These are phyloP conservation scores for Rhodamnia rubescens DNA, from an alignment of 345 rosid species.

Conservation along the genomic window DNA sequence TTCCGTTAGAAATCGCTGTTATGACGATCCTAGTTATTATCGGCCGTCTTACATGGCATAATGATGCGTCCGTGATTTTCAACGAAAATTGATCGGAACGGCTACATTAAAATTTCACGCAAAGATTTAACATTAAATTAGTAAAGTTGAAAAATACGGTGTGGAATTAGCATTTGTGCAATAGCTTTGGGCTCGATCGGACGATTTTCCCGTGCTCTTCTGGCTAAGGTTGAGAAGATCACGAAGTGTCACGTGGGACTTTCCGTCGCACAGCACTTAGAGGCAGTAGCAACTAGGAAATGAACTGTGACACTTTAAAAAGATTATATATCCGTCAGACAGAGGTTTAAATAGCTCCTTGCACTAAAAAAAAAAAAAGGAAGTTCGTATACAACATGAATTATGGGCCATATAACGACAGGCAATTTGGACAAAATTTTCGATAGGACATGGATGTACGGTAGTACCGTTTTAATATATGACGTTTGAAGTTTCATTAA, in stretches of 20 bases:
- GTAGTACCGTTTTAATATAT: neutral
- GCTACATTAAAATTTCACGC: accelerated
- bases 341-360: neutral
- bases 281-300: neutral
- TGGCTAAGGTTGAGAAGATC: neutral
- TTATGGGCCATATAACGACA: neutral
- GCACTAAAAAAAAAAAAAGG: neutral
- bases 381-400: neutral
- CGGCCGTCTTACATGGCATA: too few species aligned
- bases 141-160: neutral
- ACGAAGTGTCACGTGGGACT: neutral
- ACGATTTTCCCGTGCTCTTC: neutral
- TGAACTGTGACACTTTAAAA: neutral
- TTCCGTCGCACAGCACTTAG: neutral
- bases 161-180: neutral
- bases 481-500: too few species aligned
- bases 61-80: neutral
- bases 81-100: neutral
- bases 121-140: neutral
- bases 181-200: neutral
- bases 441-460: neutral
- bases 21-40: too few species aligned
- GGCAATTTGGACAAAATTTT: neutral
- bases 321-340: neutral
- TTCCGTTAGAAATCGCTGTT: accelerated